Percentiles rank a stretch among this genome's conserved stretches.
Conservation (phyloP, 495 filamentous ascomycete genomes). For the Trichoderma gamsii region DNA sequence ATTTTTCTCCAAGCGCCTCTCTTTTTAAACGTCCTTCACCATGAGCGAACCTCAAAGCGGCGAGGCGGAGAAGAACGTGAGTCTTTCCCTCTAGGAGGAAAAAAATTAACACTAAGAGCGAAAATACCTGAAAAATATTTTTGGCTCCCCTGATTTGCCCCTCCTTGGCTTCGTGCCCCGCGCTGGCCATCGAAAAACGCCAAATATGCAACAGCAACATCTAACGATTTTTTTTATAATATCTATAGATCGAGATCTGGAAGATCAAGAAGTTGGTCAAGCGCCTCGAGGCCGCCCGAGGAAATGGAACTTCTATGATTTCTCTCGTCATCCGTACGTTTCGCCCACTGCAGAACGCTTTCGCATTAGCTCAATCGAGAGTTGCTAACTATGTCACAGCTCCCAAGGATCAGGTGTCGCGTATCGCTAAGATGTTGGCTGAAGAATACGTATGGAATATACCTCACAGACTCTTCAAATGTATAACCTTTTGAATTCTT, state of each 20-base stretch:
- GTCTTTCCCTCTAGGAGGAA: slow-evolving; percentile 20
- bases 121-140: slow-evolving; percentile 16
- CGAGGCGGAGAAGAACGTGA: slow-evolving; percentile 96
- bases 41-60: slow-evolving; percentile 87
- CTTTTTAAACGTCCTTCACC: slow-evolving; percentile 38
- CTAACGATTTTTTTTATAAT: slow-evolving; percentile 8
- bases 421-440: slow-evolving; percentile 97
- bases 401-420: slow-evolving; percentile 95
- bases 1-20: slow-evolving; percentile 13
- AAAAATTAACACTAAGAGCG: neutral
- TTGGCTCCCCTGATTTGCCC: slow-evolving; percentile 12
- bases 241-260: slow-evolving; percentile 61
- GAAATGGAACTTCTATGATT: slow-evolving; percentile 98
- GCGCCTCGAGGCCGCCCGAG: slow-evolving; percentile 82
- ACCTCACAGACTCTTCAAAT: slow-evolving; percentile 9
- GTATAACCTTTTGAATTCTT: neutral
- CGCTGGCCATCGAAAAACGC: slow-evolving; percentile 1
- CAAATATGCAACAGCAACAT: neutral
- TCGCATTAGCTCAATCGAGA: slow-evolving; percentile 3
- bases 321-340: slow-evolving; percentile 91
- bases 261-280: slow-evolving; percentile 97
- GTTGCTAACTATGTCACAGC: slow-evolving; percentile 44
- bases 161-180: slow-evolving; percentile 10
- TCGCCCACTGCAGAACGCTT: slow-evolving; percentile 17
- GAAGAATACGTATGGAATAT: slow-evolving; percentile 85